Evolutionary conservation across 2,329 filamentous ascomycete genomes (phyloP), one percentile per base, ranked within the genome.

Genomic region (Colletotrichum magnum): DNA sequence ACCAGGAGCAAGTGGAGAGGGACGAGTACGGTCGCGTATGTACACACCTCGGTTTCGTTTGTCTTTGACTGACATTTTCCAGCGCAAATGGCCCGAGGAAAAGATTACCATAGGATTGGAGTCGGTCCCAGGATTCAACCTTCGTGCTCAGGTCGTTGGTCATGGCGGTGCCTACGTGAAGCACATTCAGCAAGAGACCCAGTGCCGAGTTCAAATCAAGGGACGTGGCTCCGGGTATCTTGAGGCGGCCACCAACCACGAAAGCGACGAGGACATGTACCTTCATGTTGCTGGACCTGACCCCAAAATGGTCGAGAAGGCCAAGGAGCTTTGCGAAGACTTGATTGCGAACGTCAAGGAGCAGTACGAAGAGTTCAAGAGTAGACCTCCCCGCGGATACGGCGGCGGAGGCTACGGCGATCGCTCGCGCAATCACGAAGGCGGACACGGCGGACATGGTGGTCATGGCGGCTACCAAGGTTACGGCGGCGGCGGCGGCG

Each of bases 1-100:
- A 97, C 72, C 88, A 89, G 48, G 93, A 96, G 73, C 89, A 88
- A 66, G 90, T 97, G 54, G 96, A 98, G 81, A 90, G 94, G 68
- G 95, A 98, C 77, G 94, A 97, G 78, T 94, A 92, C 79, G 95
- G 95, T 73, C 90, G 95, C 77, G 94, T 97, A 89, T 77, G 87
- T 78, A 71, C 69, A 48, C n/a, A n/a, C 51, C 51, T 21, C 57
- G 41, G 16, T n/a, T 15, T 16, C 43, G 10, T 26, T 9, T 47
- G 10, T 21, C 16, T 13, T 36, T 28, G 52, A 51, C 70, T 75
- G 69, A 77, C 62, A 56, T 45, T 50, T n/a, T 47, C 39, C 73
- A 97, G 94, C 94, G 95, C 74, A 99, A 98, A 93, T 99, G 96
- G 96, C 95, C 96, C 1, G 96, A 98, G 78, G 94, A 98, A 82